Base-by-base conservation (phyloP, 495 filamentous ascomycete species). In the Podospora appendiculata region DNA sequence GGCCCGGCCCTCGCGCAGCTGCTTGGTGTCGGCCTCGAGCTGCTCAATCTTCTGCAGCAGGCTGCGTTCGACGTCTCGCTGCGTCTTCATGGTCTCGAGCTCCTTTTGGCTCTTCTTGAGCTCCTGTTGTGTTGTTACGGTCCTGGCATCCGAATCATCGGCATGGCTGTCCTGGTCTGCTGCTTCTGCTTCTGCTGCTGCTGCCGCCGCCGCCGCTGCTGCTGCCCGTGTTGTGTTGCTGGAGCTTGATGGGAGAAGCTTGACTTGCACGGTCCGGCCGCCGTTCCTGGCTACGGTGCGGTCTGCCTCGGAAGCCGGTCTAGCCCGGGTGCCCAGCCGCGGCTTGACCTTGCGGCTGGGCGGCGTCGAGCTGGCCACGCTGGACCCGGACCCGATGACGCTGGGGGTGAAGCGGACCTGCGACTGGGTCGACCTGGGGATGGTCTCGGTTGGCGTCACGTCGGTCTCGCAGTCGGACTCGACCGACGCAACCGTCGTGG, bases 1-100 rank as follows among this genome's bases (percentile, higher is more conserved):
- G 17, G 56, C 58, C 38, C 66, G 67, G 44, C 58, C 62, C 40
- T 63, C 60, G 44, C 63, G 70, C 34, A 74, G 63, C 34, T 52
- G 60, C 14, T 65, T 58, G 17, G 65, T 58, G 53, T 75, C 71
- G 51, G 61, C 62, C 58, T 73, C 68, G 12, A 74, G 63, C 47
- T 65, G 67, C 53, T 74, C 69, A 38, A 75, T 57, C 63, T 67
- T 70, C 47, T 64, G 54, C 35, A 59, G 33, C 45, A 75, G 60
- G 51, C 57, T 58, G 9, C 67, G 58, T 48, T 72, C 68, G 10
- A 38, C 51, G 38, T 41, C 32, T n/a, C 17, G 41, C 25, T 50
- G 39, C 8, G 12, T 36, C 18, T 36, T n/a, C 32, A 13, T 51
- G 4, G 32, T 43, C 10, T 48, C 39, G 3, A 58, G 41, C n/a